Evolutionary conservation across 495 filamentous ascomycete genomes (phyloP), one percentile per base, ranked within the genome.

Genomic region (Annulohypoxylon moriforme): DNA sequence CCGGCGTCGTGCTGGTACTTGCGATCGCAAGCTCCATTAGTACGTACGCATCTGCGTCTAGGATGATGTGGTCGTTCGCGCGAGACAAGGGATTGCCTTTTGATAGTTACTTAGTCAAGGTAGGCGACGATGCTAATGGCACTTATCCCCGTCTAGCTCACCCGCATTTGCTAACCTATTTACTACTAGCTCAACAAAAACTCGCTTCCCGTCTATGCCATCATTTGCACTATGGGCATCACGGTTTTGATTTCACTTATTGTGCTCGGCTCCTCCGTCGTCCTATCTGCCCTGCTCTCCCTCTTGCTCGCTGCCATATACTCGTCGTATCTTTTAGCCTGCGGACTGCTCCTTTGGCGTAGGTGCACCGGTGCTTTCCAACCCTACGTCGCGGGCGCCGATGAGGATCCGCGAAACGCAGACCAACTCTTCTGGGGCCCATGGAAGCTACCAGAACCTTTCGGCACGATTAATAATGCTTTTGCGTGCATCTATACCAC

Each of bases 81-180:
- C 79, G 87, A 5, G 87, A 89, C 61, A 78, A 81, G 13, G 86
- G 88, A 1, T 76, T 91, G 0, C 89, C 89, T 2, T 88, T 86
- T 68, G 83, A 83, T 4, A 73, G 71, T 2, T 81, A 85, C 64
- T 84, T 89, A 34, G 79, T 77, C 5, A 72, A 78, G 53, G 84
- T 79, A 50, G 65, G 16, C 10, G 75, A 76, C 40, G 67, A 13
- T 29, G 6, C 27, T 29, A 29, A 29, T 29, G 27, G 27, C 27
- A 29, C 11, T 13, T 18, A 25, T 40, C 69, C 29, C 27, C 7
- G 2, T 40, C 52, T 63, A 42, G 42, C 2, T 16, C 27, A 68
- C 25, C 77, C 83, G 25, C 66, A 78, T 29, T 74, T 69, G 7
- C 63, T 66, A 49, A 66, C 52, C 13, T n/a, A 34, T 59, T 38